Conservation (phyloP, 2,329 filamentous ascomycete genomes). For the Aspergillus eucalypticola region DNA sequence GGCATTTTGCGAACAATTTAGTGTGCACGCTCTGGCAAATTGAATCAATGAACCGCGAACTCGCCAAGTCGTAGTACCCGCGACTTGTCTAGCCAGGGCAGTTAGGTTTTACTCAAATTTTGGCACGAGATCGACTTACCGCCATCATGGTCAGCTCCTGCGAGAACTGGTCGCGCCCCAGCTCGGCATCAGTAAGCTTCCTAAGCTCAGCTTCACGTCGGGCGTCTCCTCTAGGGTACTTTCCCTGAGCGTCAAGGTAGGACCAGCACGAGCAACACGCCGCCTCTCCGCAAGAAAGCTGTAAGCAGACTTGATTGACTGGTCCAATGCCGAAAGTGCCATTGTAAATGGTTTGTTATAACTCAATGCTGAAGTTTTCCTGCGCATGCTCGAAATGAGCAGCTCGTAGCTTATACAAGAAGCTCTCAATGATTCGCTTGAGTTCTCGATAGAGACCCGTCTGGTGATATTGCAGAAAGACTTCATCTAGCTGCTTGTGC, state of each 20-base stretch:
- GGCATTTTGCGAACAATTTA: conserved; percentile 40
- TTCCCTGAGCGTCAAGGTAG: conserved; percentile 18
- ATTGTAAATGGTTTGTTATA: conserved; percentile 60
- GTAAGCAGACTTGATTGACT: conserved; percentile 19
- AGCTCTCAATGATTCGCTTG: conserved; percentile 45
- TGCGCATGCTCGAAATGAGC: conserved; percentile 47
- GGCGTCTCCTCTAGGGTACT: conserved; percentile 22
- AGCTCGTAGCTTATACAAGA: conserved; percentile 47
- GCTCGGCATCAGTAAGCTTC: conserved; percentile 27
- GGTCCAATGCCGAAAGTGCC: conserved; percentile 27
- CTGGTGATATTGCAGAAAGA: conserved; percentile 35
- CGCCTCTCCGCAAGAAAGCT: conserved; percentile 22
- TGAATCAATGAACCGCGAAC: conserved; percentile 40
- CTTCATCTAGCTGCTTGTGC: conserved; percentile 50
- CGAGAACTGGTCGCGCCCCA: conserved; percentile 36
- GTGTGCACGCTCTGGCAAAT: conserved; percentile 40
- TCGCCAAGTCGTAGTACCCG: conserved; percentile 44
- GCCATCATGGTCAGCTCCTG: conserved; percentile 46
- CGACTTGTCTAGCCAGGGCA: conserved; percentile 31
- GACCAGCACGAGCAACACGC: conserved; percentile 16
- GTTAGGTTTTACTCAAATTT: conserved; percentile 6
- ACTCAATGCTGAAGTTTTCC: conserved; percentile 57
- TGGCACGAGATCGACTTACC: conserved; percentile 29
- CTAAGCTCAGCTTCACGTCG: conserved; percentile 23
- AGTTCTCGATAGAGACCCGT: conserved; percentile 39